Percentiles rank a stretch among this genome's conserved stretches.
These are phyloP conservation scores for Cladosporium sphaerospermum DNA, from an alignment of 2,329 filamentous ascomycete genomes.

Conservation along the genomic window DNA sequence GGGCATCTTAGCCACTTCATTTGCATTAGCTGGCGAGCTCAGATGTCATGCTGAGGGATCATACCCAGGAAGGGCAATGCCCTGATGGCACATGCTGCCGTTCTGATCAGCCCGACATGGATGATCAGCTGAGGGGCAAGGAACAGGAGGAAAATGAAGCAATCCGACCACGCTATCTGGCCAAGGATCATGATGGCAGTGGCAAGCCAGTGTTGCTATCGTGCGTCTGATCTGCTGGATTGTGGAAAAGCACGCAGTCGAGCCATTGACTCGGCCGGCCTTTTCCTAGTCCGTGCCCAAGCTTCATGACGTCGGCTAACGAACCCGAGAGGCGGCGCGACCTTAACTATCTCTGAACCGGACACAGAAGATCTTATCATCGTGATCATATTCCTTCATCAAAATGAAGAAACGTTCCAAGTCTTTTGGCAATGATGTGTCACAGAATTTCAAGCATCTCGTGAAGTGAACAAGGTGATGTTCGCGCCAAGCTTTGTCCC, in stretches of 20 bases:
- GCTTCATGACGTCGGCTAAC: slow-evolving; percentile 9
- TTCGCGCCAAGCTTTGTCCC: background rate
- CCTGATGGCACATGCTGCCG: slow-evolving; percentile 51
- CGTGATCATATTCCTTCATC: too few relatives aligned
- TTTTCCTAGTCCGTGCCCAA: slow-evolving; percentile 6
- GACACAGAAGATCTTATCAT: background rate
- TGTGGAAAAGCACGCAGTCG: background rate
- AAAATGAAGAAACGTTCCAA: too few relatives aligned
- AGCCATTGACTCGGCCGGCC: background rate
- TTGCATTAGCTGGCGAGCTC: background rate
- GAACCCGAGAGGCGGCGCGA: background rate
- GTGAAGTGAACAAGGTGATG: background rate
- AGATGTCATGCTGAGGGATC: slow-evolving; percentile 12
- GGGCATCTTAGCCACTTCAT: slow-evolving; percentile 54
- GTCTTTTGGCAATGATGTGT: too few relatives aligned
- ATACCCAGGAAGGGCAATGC: slow-evolving; percentile 66
- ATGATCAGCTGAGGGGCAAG: slow-evolving; percentile 65
- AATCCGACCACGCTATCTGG: slow-evolving; percentile 70
- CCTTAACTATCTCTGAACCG: background rate
- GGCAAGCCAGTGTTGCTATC: too few relatives aligned
- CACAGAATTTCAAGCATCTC: too few relatives aligned
- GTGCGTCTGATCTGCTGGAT: too few relatives aligned
- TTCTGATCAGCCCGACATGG: slow-evolving; percentile 57
- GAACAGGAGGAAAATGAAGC: slow-evolving; percentile 64
- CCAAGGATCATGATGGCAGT: slow-evolving; percentile 59